Conservation (phyloP, 2,329 filamentous ascomycete genomes). For the Rutstroemia sp. region DNA sequence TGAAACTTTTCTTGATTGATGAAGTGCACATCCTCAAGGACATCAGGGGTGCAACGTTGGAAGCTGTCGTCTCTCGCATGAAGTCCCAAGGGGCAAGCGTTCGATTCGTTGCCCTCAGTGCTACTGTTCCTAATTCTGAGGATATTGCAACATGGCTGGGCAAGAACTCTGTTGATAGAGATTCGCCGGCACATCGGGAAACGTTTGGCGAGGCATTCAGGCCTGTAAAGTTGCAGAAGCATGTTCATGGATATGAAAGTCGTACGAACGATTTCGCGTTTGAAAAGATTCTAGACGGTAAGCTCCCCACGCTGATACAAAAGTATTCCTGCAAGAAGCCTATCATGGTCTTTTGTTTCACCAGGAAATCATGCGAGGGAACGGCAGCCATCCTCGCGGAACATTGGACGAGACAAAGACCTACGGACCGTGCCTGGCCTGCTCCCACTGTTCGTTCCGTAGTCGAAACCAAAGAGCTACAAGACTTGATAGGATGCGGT, state of each 20-base stretch:
- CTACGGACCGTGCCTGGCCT: conserved; percentile 54
- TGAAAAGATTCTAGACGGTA: conserved; percentile 59
- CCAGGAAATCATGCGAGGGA: conserved; percentile 58
- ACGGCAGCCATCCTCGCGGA: conserved; percentile 63
- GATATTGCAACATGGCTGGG: conserved; percentile 79
- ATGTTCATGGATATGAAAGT: conserved; percentile 65
- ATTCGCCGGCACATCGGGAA: conserved; percentile 58
- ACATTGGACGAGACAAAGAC: conserved; percentile 50
- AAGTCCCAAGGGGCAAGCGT: conserved; percentile 70
- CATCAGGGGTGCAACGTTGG: conserved; percentile 67
- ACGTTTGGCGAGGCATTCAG: conserved; percentile 74
- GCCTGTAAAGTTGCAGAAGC: conserved; percentile 68
- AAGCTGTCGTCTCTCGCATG: conserved; percentile 82
- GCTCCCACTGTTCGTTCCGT: conserved; percentile 43
- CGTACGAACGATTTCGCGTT: conserved; percentile 66
- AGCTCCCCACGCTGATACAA: conserved; percentile 57
- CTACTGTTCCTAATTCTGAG: conserved; percentile 74
- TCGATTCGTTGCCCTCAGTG: conserved; percentile 74
- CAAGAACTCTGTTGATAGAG: conserved; percentile 48
- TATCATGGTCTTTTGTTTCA: conserved; percentile 78
- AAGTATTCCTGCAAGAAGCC: conserved; percentile 65
- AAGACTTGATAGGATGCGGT: conserved; percentile 42
- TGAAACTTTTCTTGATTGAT: conserved; percentile 77
- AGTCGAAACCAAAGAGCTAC: conserved; percentile 53
- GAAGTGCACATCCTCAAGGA: conserved; percentile 85